Base-by-base conservation (phyloP, 192 early-diverging fungal species). In the Thamnidium elegans region DNA sequence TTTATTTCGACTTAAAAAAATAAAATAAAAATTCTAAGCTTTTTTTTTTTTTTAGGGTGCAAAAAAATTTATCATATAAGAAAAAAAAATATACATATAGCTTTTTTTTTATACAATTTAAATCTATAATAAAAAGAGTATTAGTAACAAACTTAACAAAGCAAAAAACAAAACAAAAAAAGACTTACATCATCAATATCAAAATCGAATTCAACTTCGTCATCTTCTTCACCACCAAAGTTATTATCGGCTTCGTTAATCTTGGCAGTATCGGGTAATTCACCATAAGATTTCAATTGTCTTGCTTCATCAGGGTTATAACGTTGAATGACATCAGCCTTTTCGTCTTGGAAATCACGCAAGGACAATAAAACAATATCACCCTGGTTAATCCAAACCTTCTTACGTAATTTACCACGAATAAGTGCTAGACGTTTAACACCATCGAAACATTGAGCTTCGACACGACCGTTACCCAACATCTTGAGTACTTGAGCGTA, bases 371-470 rank as follows among this genome's bases (percentile, higher is more conserved):
- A 81, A 5, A 98, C 81, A 48, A 96, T 87, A 66, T 98, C 95
- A 51, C 96, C 96, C 62, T 86, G 86, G 67, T 85, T 88, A 73
- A 98, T 96, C 95, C 93, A 94, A 55, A 91, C 94, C 84, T 96
- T 99, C 79, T 97, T 99, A 73, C 95, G 90, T 87, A 99, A 92
- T 64, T 92, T 91, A 51, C 97, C 97, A 56, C 97, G 94, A 80
- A 99, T 97, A 71, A 94, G 93, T 55, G 90, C 97, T 74, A 94
- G 78, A 39, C 94, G 88, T 77, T 90, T 97, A 45, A 81, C 83
- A 47, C 92, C 93, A 74, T 97, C 94, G 66, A 90, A 86, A 76
- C 94, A 93, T 66, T 90, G 89, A 26, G 88, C 88, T 65, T 95
- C 91, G 55, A 97, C 76, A 75, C 94, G 93, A 48, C 94, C 94